phyloP scores from a whole-genome alignment of 495 filamentous ascomycete species.

The Tetracladium marchalianum region DNA sequence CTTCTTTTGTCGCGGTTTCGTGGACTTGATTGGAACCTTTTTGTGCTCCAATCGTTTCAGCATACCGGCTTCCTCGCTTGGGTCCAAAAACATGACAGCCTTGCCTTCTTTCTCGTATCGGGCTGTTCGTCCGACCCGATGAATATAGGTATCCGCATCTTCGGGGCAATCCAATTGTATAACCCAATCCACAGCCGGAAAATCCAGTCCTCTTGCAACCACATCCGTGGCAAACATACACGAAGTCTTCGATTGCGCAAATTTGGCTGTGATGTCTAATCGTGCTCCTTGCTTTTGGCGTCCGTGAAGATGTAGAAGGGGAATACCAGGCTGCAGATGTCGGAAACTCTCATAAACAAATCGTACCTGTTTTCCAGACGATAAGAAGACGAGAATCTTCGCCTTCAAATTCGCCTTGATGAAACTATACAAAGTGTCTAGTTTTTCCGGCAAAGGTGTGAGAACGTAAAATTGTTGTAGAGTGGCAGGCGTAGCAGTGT shows the following conservation, averaged over 20 bases:
- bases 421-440: conserved; percentile 88
- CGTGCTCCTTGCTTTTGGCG: conserved; percentile 85
- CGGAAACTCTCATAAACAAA: conserved; percentile 92
- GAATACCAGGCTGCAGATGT: conserved; percentile 88
- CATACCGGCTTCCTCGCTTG: conserved; percentile 84
- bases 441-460: conserved; percentile 73
- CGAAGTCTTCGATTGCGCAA: conserved; percentile 63
- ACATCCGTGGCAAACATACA: conserved; percentile 96
- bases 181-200: conserved; percentile 96
- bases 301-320: conserved; percentile 90
- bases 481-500: conserved; percentile 69
- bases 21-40: conserved; percentile 75
- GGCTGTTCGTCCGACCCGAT: conserved; percentile 89
- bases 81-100: conserved; percentile 85
- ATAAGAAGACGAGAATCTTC: conserved; percentile 91
- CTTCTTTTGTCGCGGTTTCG: conserved; percentile 82
- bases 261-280: conserved; percentile 74
- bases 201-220: conserved; percentile 85
- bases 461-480: conserved; percentile 88
- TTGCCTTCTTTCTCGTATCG: conserved; percentile 82
- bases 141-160: conserved; percentile 95
- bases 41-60: conserved; percentile 71
- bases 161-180: conserved; percentile 92
- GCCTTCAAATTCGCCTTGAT: conserved; percentile 77
- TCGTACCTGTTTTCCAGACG: conserved; percentile 90